phyloP scores from a whole-genome alignment of 1,284 basidiomycete species.

The Ganoderma sp. region DNA sequence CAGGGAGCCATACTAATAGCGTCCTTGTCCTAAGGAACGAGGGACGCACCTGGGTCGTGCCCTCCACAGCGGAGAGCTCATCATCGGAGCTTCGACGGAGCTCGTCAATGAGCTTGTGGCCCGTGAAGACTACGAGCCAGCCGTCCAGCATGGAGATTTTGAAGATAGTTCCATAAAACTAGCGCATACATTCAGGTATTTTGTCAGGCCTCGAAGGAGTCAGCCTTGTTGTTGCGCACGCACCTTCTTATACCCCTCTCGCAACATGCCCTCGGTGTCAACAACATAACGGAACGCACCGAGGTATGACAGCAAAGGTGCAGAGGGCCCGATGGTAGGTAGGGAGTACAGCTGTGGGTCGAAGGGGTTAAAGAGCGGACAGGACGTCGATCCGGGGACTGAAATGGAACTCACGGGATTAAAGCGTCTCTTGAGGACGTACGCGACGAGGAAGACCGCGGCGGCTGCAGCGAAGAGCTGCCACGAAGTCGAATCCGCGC shows the following conservation, averaged over 20 bases:
- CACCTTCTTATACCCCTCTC: constrained; percentile 44
- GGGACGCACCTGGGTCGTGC: constrained; percentile 38
- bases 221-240: neutral
- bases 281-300: constrained; percentile 33
- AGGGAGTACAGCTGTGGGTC: constrained; percentile 32
- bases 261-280: constrained; percentile 36
- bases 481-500: constrained; percentile 17
- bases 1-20: too few species aligned
- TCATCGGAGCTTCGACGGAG: constrained; percentile 48
- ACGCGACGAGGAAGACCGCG: constrained; percentile 17
- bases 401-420: constrained; percentile 20
- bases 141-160: constrained; percentile 46
- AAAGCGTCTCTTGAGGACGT: constrained; percentile 17
- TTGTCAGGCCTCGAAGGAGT: neutral
- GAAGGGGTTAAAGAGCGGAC: too few species aligned
- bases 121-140: constrained; percentile 51
- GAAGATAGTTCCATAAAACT: constrained; percentile 48
- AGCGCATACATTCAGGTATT: neutral
- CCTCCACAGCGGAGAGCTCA: constrained; percentile 46
- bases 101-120: constrained; percentile 49
- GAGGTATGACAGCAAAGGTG: constrained; percentile 40
- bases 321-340: constrained; percentile 41
- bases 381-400: neutral
- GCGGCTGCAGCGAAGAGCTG: constrained; percentile 20
- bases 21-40: too few species aligned